Base-by-base conservation (phyloP, 2,329 filamentous ascomycete genomes). In the Cladophialophora exuberans region DNA sequence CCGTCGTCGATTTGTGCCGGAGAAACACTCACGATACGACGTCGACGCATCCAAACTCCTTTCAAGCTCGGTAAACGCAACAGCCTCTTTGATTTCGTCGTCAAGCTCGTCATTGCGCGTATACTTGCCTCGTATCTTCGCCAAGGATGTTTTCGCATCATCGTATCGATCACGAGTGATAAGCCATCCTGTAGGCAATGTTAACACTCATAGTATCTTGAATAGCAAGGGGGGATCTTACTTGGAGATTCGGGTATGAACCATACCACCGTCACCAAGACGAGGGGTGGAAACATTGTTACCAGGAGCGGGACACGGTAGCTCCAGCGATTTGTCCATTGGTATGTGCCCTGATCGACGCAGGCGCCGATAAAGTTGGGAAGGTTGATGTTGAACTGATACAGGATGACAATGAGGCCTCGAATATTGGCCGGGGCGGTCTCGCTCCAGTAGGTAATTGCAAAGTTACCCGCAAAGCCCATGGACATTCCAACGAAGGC, bases 401-500 rank as follows among this genome's bases (percentile, higher is more conserved):
- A 84, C 3, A 87, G 71, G 3, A 80, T 81, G n/a, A 87, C 70
- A 15, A 76, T 66, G 0, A 71, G 67, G 26, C 73, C 73, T 39
- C 73, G 70, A 39, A 73, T 73, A 0, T 70, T 67, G 13, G 72
- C 70, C 3, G 71, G 71, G 0, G 75, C 69, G 10, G 96, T 96
- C 70, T 96, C 91, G 38, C 90, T 91, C 69, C 96, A 91, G 70
- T 96, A 96, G 33, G 96, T 88, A 0, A 91, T 91, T 1, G 96
- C 90, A 62, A 96, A 95, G 44, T 90, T 92, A 0, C 90, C 95
- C 38, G 93, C 79, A 69, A 90, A 87, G 70, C 91, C 91, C 56
- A 96, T 89, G 38, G 89, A 88, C 9, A 95, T 75, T 74, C 91
- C 91, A 38, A 39, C 7, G 15, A 50, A 10, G 45, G 50, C 44